Evolutionary conservation across 768 basidiomycete genomes (phyloP).

Genomic region (Kwoniella newhampshirensis): DNA sequence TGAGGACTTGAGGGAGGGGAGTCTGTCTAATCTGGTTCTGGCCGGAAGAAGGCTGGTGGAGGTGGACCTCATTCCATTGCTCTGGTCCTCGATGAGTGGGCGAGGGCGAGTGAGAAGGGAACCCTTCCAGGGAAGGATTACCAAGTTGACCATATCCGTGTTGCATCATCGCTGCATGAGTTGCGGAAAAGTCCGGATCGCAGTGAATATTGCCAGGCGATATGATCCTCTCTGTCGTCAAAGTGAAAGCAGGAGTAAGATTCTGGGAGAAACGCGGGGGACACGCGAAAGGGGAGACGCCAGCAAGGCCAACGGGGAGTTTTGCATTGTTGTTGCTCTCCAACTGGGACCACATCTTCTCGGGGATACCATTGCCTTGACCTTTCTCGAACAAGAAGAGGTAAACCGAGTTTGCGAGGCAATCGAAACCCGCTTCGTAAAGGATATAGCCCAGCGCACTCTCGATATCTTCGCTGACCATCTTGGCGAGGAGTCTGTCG

Average conservation of each 20-base stretch:
- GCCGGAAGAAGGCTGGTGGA: neutral
- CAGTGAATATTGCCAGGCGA: too few relatives aligned
- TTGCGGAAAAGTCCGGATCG: too few relatives aligned
- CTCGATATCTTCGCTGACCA: constrained; percentile 26
- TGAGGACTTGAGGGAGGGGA: neutral
- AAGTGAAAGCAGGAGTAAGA: too few relatives aligned
- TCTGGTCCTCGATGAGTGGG: neutral
- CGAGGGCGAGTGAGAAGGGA: neutral
- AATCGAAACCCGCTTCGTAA: constrained; percentile 22
- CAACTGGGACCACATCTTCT: constrained; percentile 34
- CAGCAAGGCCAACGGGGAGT: constrained; percentile 9
- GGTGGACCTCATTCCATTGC: neutral
- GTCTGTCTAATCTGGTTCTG: neutral
- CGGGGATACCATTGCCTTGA: constrained; percentile 45
- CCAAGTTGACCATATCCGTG: too few relatives aligned
- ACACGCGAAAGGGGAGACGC: constrained; percentile 7
- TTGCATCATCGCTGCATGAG: too few relatives aligned
- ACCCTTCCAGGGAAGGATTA: too few relatives aligned
- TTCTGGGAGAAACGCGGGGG: neutral
- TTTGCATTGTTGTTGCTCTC: constrained; percentile 15
- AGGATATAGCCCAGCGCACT: constrained; percentile 32
- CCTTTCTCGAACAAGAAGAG: constrained; percentile 16
- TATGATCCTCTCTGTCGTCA: too few relatives aligned
- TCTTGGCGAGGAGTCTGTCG: constrained; percentile 14
- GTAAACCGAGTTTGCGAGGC: constrained; percentile 19